Evolutionary conservation across 164 flowering plant species (phyloP).

Genomic region (Taxillus chinensis): DNA sequence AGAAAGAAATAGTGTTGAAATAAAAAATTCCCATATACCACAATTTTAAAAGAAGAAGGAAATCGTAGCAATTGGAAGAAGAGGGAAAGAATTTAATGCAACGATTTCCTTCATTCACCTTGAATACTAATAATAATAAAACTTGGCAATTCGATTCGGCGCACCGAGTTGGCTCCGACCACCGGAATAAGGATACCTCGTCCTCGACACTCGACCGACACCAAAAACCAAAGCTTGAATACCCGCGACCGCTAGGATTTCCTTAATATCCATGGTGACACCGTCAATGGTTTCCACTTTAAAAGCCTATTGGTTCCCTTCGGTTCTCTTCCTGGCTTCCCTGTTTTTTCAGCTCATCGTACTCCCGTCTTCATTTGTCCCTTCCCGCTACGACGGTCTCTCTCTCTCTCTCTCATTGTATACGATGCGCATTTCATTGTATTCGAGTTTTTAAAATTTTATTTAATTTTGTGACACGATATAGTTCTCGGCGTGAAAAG

Average conservation of each 20-base stretch:
- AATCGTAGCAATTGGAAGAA: too few relatives aligned
- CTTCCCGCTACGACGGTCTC: conserved; percentile 73
- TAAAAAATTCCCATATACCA: too few relatives aligned
- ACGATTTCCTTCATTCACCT: too few relatives aligned
- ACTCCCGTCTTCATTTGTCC: conserved; percentile 57
- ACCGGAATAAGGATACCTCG: too few relatives aligned
- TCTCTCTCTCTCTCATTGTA: background rate
- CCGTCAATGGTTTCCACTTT: conserved; percentile 25
- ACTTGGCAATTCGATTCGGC: too few relatives aligned
- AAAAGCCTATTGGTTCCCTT: conserved; percentile 52
- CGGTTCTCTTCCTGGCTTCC: conserved; percentile 38
- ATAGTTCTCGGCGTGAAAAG: conserved; percentile 51
- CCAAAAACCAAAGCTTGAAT: too few relatives aligned
- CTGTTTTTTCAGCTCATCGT: conserved; percentile 56
- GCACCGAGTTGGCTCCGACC: too few relatives aligned
- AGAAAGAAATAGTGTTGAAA: too few relatives aligned
- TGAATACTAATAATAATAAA: too few relatives aligned
- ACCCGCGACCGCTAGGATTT: conserved; percentile 6
- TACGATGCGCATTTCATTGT: background rate
- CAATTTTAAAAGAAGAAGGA: too few relatives aligned
- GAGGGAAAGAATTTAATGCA: too few relatives aligned
- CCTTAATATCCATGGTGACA: background rate
- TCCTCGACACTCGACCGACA: too few relatives aligned
- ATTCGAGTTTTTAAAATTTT: background rate
- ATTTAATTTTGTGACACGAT: conserved; percentile 4